phyloP scores from a whole-genome alignment of 257 asterid species.

The Handroanthus guayacan region DNA sequence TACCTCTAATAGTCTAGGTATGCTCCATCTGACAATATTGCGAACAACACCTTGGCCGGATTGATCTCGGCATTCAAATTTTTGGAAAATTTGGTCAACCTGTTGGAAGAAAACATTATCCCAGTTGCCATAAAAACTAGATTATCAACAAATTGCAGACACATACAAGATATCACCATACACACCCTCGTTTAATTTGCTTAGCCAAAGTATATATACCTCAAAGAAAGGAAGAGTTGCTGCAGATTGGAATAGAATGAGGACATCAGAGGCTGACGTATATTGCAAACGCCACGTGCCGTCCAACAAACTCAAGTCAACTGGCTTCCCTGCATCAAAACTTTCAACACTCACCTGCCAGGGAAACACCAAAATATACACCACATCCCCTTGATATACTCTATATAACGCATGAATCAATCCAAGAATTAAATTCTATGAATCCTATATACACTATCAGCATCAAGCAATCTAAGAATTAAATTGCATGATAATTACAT shows the following conservation, averaged over 20 bases:
- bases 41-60: slow-evolving; percentile 62
- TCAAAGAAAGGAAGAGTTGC: slow-evolving; percentile 77
- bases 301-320: slow-evolving; percentile 62
- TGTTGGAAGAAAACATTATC: slow-evolving; percentile 30
- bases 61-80: slow-evolving; percentile 71
- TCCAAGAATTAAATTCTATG: too few species aligned
- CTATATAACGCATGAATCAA: too few species aligned
- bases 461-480: too few species aligned
- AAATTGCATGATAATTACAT: too few species aligned
- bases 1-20: slow-evolving; percentile 80
- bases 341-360: slow-evolving; percentile 72
- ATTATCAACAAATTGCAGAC: background rate
- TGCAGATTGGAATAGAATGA: slow-evolving; percentile 77
- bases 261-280: slow-evolving; percentile 89
- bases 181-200: background rate
- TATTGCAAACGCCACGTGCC: slow-evolving; percentile 99
- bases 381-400: slow-evolving; percentile 9
- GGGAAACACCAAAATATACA: slow-evolving; percentile 7
- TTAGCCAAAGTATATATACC: slow-evolving; percentile 45
- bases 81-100: slow-evolving; percentile 87
- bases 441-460: too few species aligned
- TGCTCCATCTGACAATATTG: slow-evolving; percentile 84
- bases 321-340: slow-evolving; percentile 64
- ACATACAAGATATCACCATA: background rate
- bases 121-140: background rate